Percentiles rank a stretch among this genome's conserved stretches.
Conservation (phyloP, 352 stramenopile species). For the Globisporangium barbulae region DNA sequence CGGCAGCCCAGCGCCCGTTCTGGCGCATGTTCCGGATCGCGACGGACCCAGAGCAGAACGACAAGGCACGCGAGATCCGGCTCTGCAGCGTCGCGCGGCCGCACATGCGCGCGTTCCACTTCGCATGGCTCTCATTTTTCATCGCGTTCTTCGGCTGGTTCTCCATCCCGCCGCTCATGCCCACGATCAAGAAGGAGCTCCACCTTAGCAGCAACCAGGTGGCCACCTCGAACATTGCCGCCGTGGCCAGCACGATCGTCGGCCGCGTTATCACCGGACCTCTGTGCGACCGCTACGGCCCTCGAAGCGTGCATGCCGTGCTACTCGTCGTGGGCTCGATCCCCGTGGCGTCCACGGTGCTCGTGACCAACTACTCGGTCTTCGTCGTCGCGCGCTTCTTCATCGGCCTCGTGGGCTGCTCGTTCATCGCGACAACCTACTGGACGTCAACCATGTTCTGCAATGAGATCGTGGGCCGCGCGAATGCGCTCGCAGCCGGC, state of each 20-base stretch:
- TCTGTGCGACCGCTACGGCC: constrained; percentile 90
- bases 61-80: constrained; percentile 55
- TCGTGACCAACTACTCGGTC: constrained; percentile 72
- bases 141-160: constrained; percentile 95
- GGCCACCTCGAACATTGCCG: constrained; percentile 89
- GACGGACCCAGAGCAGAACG: constrained; percentile 24
- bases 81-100: constrained; percentile 61
- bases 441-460: constrained; percentile 94
- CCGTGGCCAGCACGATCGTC: constrained; percentile 88
- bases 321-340: constrained; percentile 82
- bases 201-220: constrained; percentile 83
- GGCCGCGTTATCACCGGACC: constrained; percentile 88
- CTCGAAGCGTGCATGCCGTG: constrained; percentile 73
- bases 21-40: constrained; percentile 11
- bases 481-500: constrained; percentile 89
- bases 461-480: constrained; percentile 90
- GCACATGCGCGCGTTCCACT: constrained; percentile 94
- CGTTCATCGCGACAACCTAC: constrained; percentile 92
- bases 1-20: background rate
- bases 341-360: constrained; percentile 75
- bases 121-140: constrained; percentile 92
- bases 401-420: constrained; percentile 91
- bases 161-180: constrained; percentile 91
- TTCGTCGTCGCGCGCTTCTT: constrained; percentile 90
- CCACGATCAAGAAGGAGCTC: constrained; percentile 88